These are phyloP conservation scores for Pontederia paniculata DNA, from an alignment of 176 grass and related monocot species.

Conservation along the genomic window DNA sequence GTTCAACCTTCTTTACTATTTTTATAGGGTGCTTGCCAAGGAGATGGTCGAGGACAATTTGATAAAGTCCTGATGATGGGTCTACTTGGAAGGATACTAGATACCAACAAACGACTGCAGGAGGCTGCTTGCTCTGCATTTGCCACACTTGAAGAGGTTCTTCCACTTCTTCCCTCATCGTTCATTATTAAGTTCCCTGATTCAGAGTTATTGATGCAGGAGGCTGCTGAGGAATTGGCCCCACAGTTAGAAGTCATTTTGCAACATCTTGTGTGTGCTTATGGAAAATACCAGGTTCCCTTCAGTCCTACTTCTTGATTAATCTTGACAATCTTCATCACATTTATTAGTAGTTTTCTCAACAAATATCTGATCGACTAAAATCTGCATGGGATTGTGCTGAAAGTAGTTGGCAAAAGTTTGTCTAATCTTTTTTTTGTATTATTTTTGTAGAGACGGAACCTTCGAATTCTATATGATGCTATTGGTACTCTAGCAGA, in stretches of 20 bases:
- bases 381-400: not conserved
- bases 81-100: conserved; percentile 82
- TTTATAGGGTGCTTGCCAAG: conserved; percentile 48
- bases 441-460: conserved; percentile 59
- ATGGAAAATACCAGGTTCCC: conserved; percentile 97
- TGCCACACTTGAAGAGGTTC: conserved; percentile 94
- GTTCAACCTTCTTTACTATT: conserved; percentile 21
- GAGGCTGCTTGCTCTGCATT: conserved; percentile 99
- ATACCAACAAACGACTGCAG: conserved; percentile 89
- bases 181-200: too few relatives aligned
- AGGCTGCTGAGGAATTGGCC: conserved; percentile 80
- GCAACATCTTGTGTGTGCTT: conserved; percentile 90
- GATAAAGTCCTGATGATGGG: conserved; percentile 90
- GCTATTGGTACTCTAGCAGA: conserved; percentile 98
- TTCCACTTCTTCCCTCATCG: not conserved
- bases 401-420: not conserved
- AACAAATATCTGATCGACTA: not conserved
- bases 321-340: conserved; percentile 1
- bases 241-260: conserved; percentile 74
- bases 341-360: conserved; percentile 6
- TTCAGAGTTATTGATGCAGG: conserved; percentile 38
- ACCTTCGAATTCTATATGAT: conserved; percentile 92
- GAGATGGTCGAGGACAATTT: conserved; percentile 76
- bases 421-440: conserved; percentile 17
- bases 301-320: conserved; percentile 6